Evolutionary conservation across 2,329 filamentous ascomycete species (phyloP), one percentile per base, ranked within the genome.

Genomic region (Biscogniauxia mediterranea): DNA sequence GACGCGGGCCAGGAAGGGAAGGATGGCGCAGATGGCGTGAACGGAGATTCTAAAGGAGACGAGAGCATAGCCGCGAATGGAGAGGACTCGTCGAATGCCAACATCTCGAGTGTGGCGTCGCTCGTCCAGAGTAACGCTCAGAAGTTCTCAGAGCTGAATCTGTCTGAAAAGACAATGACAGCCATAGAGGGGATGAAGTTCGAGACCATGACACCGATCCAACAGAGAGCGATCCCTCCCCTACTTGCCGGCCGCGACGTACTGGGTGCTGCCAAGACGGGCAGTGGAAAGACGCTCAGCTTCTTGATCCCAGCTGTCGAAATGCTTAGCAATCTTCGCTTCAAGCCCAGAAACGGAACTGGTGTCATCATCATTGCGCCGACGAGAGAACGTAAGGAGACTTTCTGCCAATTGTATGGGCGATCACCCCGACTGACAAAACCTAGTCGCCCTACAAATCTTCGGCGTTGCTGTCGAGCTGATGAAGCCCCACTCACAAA

Each of bases 221-320:
- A 98, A 77, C 85, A 87, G 69, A 85, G 90, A 73, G 90, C 89
- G 13, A 97, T 98, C 59, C 93, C 94, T 4, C 93, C 93, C 20
- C 81, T 96, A 54, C 82, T 98, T 62, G 92, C 93, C 51, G 95
- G 95, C 65, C 89, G 90, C 73, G 94, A 98, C 79, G 91, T 98
- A 21, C 85, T 99, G 52, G 95, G 95, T 70, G 94, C 94, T 32
- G 95, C 95, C 56, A 98, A 98, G 79, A 93, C 90, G 1, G 90
- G 90, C 19, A 96, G 92, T 21, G 95, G 95, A 74, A 99, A 99
- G 82, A 99, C 95, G 0, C 79, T 98, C 63, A 90, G 94, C 2
- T 99, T 99, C 79, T 81, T 99, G 64, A 93, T 98, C 61, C 95
- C 95, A 19, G 93, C 93, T 1, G 84, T 98, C 49, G 95, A 98